phyloP scores from a whole-genome alignment of 2,329 filamentous ascomycete genomes.

The Ceratocystis cacaofunesta region DNA sequence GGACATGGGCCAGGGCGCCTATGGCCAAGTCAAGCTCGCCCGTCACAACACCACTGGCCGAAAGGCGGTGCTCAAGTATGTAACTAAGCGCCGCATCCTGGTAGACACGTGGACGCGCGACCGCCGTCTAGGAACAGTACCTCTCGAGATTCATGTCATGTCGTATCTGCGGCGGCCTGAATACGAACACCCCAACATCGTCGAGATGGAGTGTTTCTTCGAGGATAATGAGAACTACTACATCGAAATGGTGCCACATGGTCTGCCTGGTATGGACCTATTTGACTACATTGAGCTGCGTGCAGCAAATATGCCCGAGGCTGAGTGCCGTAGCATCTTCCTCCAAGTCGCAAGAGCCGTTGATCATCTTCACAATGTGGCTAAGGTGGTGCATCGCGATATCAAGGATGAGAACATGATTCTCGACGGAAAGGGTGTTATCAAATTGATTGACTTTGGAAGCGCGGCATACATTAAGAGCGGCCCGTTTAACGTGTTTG shows the following conservation, averaged over 20 bases:
- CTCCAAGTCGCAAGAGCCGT: slow-evolving; percentile 80
- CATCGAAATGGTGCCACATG: slow-evolving; percentile 94
- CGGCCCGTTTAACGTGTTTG: slow-evolving; percentile 96
- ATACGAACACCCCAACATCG: slow-evolving; percentile 51
- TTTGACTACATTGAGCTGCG: slow-evolving; percentile 98
- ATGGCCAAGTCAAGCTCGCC: slow-evolving; percentile 91
- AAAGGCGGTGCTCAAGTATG: slow-evolving; percentile 92
- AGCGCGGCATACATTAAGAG: slow-evolving; percentile 97
- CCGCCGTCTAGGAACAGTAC: slow-evolving; percentile 80
- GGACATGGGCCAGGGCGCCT: slow-evolving; percentile 96
- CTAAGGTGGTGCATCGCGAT: slow-evolving; percentile 85
- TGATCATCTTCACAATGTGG: slow-evolving; percentile 80
- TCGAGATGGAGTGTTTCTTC: slow-evolving; percentile 60
- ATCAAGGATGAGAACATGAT: slow-evolving; percentile 99
- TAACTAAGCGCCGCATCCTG: slow-evolving; percentile 89
- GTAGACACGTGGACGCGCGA: slow-evolving; percentile 98
- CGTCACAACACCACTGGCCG: slow-evolving; percentile 65
- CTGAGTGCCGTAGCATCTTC: slow-evolving; percentile 88
- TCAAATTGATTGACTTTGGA: slow-evolving; percentile 96
- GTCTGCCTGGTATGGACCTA: slow-evolving; percentile 90
- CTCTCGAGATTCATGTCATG: slow-evolving; percentile 89
- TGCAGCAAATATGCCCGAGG: slow-evolving; percentile 79
- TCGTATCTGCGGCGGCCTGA: slow-evolving; percentile 74
- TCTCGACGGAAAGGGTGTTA: slow-evolving; percentile 82
- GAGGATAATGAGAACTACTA: slow-evolving; percentile 88